phyloP scores from a whole-genome alignment of 2,329 filamentous ascomycete genomes.

The Cercospora beticola region DNA sequence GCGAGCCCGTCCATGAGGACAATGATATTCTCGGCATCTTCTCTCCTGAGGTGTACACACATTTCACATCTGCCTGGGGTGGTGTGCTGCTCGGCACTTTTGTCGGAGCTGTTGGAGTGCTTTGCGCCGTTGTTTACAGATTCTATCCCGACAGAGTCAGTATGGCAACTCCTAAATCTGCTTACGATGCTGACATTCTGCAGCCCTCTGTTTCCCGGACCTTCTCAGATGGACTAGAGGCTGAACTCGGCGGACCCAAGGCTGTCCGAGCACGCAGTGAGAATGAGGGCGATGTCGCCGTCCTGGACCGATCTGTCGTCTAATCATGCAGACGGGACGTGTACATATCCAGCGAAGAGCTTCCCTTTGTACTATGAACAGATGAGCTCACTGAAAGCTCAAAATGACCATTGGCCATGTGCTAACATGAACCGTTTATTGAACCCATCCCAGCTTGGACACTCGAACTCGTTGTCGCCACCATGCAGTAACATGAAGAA shows the following conservation, averaged over 20 bases:
- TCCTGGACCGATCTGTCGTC: conserved; percentile 21
- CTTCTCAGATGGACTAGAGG: conserved; percentile 50
- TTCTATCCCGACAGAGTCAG: conserved; percentile 47
- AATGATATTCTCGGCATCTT: conserved; percentile 91
- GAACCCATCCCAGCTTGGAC: not conserved
- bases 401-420: not conserved
- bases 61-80: conserved; percentile 71
- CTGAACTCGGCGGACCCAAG: conserved; percentile 49
- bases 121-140: conserved; percentile 42
- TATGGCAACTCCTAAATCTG: not conserved
- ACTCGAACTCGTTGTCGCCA: not conserved
- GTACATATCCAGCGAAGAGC: conserved; percentile 16
- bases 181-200: not conserved
- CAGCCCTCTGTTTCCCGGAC: conserved; percentile 45
- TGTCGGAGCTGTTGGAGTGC: conserved; percentile 42
- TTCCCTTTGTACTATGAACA: conserved; percentile 9
- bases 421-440: not conserved
- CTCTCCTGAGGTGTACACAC: conserved; percentile 84
- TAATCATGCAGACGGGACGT: conserved; percentile 11
- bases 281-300: conserved; percentile 26
- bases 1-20: conserved; percentile 95
- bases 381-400: not conserved
- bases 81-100: conserved; percentile 56
- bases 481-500: not conserved
- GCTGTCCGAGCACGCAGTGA: conserved; percentile 37